These are phyloP conservation scores for Pisolithus thermaeus DNA, from an alignment of 1,284 basidiomycete genomes.

Conservation along the genomic window DNA sequence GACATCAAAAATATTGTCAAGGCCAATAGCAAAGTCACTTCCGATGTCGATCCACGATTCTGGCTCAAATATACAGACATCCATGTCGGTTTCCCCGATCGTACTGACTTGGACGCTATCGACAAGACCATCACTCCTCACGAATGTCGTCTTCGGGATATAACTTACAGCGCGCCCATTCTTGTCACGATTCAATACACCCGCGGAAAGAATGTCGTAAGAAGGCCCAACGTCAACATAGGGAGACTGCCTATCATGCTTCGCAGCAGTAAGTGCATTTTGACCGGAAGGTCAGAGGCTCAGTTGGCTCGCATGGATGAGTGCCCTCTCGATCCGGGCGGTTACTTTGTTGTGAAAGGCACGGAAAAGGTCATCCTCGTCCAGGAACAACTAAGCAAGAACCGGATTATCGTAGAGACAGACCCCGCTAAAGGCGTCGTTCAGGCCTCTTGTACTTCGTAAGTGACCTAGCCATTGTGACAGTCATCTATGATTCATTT, in stretches of 20 bases:
- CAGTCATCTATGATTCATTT: slow-evolving; percentile 6
- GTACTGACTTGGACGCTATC: slow-evolving; percentile 77
- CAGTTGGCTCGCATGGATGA: slow-evolving; percentile 92
- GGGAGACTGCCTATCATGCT: slow-evolving; percentile 97
- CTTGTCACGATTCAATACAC: slow-evolving; percentile 96
- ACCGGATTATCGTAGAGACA: slow-evolving; percentile 97
- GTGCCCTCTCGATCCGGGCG: slow-evolving; percentile 97
- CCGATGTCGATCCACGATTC: slow-evolving; percentile 96
- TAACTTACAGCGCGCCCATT: slow-evolving; percentile 93
- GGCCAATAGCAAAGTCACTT: slow-evolving; percentile 90
- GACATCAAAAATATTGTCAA: slow-evolving; percentile 96
- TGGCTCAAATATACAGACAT: slow-evolving; percentile 98
- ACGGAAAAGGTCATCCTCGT: slow-evolving; percentile 99
- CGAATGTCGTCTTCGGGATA: slow-evolving; percentile 95
- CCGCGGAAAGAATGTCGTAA: slow-evolving; percentile 85
- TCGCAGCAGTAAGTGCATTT: slow-evolving; percentile 88
- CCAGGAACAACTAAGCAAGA: slow-evolving; percentile 98
- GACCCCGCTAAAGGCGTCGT: slow-evolving; percentile 89
- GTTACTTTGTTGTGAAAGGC: slow-evolving; percentile 98
- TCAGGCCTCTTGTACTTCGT: slow-evolving; percentile 97
- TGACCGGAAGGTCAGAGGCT: slow-evolving; percentile 73
- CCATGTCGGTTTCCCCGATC: slow-evolving; percentile 84
- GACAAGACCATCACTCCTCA: slow-evolving; percentile 91
- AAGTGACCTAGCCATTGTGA: slow-evolving; percentile 25
- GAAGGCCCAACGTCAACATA: slow-evolving; percentile 81